Evolutionary conservation across 2,329 filamentous ascomycete species (phyloP), one percentile per base, ranked within the genome.

Genomic region (Sarocladiaceae sp.): DNA sequence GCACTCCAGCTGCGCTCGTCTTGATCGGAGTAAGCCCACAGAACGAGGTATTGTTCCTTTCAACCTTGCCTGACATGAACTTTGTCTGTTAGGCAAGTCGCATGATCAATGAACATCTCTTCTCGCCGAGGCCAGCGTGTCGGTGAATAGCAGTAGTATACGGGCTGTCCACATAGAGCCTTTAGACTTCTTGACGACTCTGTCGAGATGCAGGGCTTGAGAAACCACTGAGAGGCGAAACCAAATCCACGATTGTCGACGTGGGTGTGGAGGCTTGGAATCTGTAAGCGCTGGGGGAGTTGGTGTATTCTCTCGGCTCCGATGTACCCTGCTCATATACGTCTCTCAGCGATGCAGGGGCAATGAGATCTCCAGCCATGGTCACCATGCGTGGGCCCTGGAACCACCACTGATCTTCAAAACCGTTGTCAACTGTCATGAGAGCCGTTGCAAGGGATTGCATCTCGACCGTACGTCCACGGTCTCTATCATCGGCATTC

Each of bases 381-480:
- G 53, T 53, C 10, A 54, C 50, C n/a, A 64, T 54, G 3, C 62
- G 60, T 33, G 63, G 52, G 1, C 76, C 77, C 55, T 76, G 74
- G 57, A 79, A 73, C 77, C 78, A 80, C 77, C 77, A 80, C 61
- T 80, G 77, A 55, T 76, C 73, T 64, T 81, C 78, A 56, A 81
- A 80, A 2, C 78, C 78, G 57, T 80, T 81, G 58, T 81, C 78
- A 3, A 81, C 73, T 2, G 78, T 80, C 66, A 80, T 73, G 70
- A 81, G 72, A 33, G 78, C 78, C 3, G 72, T 71, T 10, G 76
- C 77, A 3, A 81, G 65, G 0, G 73, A 70, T 52, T 75, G 75
- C 3, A 80, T 71, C 40, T 79, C 73, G 20, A 56, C 56, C 6
- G 60, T 56, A 25, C 57, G 59, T 4, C 57, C 57, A 35, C 53